Evolutionary conservation across 495 filamentous ascomycete genomes (phyloP).

Genomic region (Copromyces sp.): DNA sequence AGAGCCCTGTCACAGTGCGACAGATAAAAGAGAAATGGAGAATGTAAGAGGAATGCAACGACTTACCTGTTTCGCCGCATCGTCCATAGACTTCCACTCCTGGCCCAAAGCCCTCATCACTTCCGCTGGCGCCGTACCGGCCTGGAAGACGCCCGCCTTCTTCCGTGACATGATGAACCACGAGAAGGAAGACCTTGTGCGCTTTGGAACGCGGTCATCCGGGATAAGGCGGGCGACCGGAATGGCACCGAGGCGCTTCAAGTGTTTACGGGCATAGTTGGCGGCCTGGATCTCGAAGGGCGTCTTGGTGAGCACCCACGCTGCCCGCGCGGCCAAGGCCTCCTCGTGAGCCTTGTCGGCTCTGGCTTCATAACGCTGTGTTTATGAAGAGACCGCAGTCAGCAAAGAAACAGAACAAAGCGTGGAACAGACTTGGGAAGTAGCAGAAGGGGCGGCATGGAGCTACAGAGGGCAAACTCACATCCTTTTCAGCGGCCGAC

Average conservation of each 20-base stretch:
- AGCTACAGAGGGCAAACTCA: slow-evolving; percentile 8
- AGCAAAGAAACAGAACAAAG: background rate
- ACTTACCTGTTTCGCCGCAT: slow-evolving; percentile 40
- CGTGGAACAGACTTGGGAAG: background rate
- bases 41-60: background rate
- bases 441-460: background rate
- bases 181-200: slow-evolving; percentile 26
- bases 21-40: background rate
- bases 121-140: slow-evolving; percentile 22
- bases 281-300: slow-evolving; percentile 48
- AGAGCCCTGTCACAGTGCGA: background rate
- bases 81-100: slow-evolving; percentile 46
- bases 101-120: slow-evolving; percentile 18
- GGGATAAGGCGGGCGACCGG: slow-evolving; percentile 19
- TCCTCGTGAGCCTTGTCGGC: slow-evolving; percentile 38
- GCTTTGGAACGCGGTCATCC: slow-evolving; percentile 53
- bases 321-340: slow-evolving; percentile 35
- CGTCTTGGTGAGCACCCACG: slow-evolving; percentile 52
- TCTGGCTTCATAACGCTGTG: slow-evolving; percentile 31
- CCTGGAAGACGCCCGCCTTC: slow-evolving; percentile 36
- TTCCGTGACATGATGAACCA: slow-evolving; percentile 40
- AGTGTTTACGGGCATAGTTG: slow-evolving; percentile 48
- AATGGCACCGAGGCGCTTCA: slow-evolving; percentile 25
- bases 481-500: slow-evolving; percentile 19
- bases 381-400: background rate